Evolutionary conservation across 306 rosid species (phyloP).

Genomic region (Oemleria cerasiformis): DNA sequence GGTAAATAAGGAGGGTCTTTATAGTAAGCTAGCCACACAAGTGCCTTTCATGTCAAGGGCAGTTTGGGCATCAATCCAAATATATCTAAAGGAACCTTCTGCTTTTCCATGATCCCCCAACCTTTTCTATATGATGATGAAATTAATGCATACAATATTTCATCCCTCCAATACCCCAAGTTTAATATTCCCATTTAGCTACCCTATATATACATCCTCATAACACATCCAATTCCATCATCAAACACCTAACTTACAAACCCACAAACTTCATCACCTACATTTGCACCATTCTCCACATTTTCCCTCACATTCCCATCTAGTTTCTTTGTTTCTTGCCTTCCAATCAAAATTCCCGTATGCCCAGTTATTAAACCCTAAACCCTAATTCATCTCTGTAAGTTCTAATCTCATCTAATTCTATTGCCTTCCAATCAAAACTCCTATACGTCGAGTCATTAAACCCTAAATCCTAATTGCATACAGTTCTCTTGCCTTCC

Average conservation of each 20-base stretch:
- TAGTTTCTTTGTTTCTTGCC: not conserved
- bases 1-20: constrained; percentile 1
- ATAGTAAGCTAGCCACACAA: constrained; percentile 30
- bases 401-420: not conserved
- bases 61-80: constrained; percentile 31
- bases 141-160: constrained; percentile 8
- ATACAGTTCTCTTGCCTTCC: constrained; percentile 8
- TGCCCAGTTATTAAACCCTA: not conserved
- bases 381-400: not conserved
- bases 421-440: constrained; percentile 10
- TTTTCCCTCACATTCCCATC: constrained; percentile 9
- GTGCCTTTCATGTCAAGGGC: constrained; percentile 36
- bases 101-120: constrained; percentile 17
- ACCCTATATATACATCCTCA: constrained; percentile 26
- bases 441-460: not conserved
- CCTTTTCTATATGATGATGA: constrained; percentile 12
- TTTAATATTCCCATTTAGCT: not conserved
- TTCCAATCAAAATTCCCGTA: not conserved
- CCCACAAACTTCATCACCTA: constrained; percentile 5
- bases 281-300: constrained; percentile 4
- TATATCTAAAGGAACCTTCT: constrained; percentile 37
- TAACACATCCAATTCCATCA: constrained; percentile 25
- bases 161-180: not conserved
- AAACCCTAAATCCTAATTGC: not conserved
- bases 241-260: constrained; percentile 2